Evolutionary conservation across 805 yeast genomes (phyloP), one percentile per base, ranked within the genome.

Genomic region (Teunomyces aglyptinius): DNA sequence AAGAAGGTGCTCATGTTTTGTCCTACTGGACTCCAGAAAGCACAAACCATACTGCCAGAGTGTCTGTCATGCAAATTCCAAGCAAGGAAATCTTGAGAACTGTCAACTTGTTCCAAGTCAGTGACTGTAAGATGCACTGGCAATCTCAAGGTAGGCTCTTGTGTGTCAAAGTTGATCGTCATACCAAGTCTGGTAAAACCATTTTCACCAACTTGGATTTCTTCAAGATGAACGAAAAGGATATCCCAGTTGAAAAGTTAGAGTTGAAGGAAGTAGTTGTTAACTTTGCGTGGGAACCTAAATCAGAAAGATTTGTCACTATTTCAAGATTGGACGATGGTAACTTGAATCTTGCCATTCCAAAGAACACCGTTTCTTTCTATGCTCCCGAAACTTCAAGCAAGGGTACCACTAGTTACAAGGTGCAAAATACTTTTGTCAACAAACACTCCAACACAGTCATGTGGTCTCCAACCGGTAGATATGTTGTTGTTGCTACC

Each of bases 11-110:
- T 47, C 84, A 84, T 57, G 71, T 90, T 29, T 77, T 94, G 56
- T 83, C 96, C 27, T 94, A 85, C 75, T 94, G 99, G 99, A 90
- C 97, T 40, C 99, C 99, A 46, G 99, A 94, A 73, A 73, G 83
- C 45, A 68, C 78, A 52, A 92, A 94, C 69, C 96, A 91, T 75
- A 86, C 97, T 38, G 97, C 99, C 24, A 86, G 96, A 67, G 98
- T 92, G 48, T 81, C 95, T 19, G 71, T 94, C 52, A 85, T 94
- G 83, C 89, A 88, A 60, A 80, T 91, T 45, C 96, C 96, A 49
- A 76, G 89, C 22, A 87, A 85, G 66, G 78, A 82, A 65, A 83
- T 90, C 40, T 68, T 94, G 51, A 87, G 97, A 79, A 87, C 96
- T 49, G 85, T 92, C 57, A 91, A 92, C 70, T 77, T 94, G 70